Base-by-base conservation (phyloP, 2,329 filamentous ascomycete genomes). In the Beauveria brongniartii region DNA sequence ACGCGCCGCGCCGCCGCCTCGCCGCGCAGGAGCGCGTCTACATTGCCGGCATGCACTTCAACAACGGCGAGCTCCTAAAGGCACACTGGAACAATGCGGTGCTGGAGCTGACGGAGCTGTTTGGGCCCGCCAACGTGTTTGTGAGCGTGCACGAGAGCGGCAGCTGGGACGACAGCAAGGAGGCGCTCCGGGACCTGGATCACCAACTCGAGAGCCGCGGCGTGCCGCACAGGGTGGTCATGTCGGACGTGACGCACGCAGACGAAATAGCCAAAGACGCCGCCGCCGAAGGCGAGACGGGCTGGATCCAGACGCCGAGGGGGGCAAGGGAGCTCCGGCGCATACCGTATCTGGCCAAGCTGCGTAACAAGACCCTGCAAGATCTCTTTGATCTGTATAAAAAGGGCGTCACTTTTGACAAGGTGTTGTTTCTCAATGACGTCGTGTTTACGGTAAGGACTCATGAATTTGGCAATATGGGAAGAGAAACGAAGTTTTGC, bases 21-120 rank as follows among this genome's bases (percentile, higher is more conserved):
- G 69, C 65, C 24, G 66, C 34, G 34, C 34, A 64, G 53, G 72
- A 76, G 67, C 73, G 75, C 64, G 80, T 91, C 63, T 91, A 84
- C 73, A 88, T 91, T 63, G 83, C 86, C 5, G 83, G 82, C 63
- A 83, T 87, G 69, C 86, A 89, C 68, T 89, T 86, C 79, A 90
- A 88, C 67, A 83, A 83, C 64, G 87, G 82, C 62, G 69, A 70
- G 1, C 75, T 89, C 26, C 76, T 91, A 2, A 78, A 81, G 8
- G 75, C 75, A 5, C 80, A 86, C 66, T 91, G 88, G 87, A 85
- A 80, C 64, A 72, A 78, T 6, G 84, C 84, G 0, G 74, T 91
- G 3, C 62, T 87, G 7, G 74, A 80, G 2, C 73, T 91, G 22
- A 78, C 82, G 5, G 74, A 79, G 51, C 74, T 76, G 6, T 73